A percentile compares a stretch with the other conserved stretches of the same genome.
Evolutionary conservation across 768 basidiomycete genomes (phyloP).

Genomic region (Amanita rubescens): DNA sequence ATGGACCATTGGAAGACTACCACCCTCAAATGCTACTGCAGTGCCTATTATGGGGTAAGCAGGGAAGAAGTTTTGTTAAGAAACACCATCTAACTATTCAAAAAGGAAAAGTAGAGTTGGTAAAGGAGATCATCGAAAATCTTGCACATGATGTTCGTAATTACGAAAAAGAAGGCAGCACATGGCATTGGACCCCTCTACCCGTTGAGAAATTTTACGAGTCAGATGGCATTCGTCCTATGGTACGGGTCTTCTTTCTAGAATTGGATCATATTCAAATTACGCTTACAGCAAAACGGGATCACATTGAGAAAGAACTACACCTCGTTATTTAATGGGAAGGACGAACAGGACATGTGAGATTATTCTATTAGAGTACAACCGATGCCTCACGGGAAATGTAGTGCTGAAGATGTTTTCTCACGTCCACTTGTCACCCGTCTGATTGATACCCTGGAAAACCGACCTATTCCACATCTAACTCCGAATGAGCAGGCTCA

Average conservation of each 20-base stretch:
- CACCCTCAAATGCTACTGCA: conserved; percentile 92
- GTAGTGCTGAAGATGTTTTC: conserved; percentile 36
- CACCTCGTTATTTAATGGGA: conserved; percentile 45
- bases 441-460: conserved; percentile 60
- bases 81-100: conserved; percentile 3
- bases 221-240: conserved; percentile 19
- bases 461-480: conserved; percentile 58
- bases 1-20: conserved; percentile 85
- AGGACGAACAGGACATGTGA: conserved; percentile 39
- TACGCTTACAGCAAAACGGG: background rate
- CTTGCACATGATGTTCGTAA: conserved; percentile 40
- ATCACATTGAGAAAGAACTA: conserved; percentile 23
- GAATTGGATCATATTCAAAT: background rate
- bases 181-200: conserved; percentile 38
- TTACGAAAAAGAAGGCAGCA: conserved; percentile 14
- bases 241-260: conserved; percentile 7
- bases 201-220: conserved; percentile 51
- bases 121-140: conserved; percentile 72
- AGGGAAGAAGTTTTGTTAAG: background rate
- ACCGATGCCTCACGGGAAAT: background rate
- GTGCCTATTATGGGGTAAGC: conserved; percentile 85
- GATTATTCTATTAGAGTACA: conserved; percentile 10
- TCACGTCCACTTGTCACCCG: conserved; percentile 50
- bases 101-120: conserved; percentile 76
- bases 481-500: conserved; percentile 78